Conservation (phyloP, 768 basidiomycete species). For the Pleurotus eryngii region DNA sequence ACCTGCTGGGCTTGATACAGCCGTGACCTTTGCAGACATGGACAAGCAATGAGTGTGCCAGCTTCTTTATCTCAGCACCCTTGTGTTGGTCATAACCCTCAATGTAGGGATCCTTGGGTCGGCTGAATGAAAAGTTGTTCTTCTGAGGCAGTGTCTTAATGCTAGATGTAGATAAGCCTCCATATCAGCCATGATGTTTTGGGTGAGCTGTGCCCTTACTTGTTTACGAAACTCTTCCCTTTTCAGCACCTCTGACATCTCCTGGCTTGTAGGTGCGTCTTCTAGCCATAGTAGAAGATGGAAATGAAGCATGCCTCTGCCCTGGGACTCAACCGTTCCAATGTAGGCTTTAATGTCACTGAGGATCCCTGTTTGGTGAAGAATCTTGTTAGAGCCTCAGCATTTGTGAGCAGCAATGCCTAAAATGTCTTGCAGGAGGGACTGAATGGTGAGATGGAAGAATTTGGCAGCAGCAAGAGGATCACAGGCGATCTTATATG, state of each 20-base stretch:
- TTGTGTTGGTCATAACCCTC: no score
- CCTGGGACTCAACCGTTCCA: conserved; percentile 23
- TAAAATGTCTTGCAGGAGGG: not conserved
- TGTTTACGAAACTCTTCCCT: not conserved
- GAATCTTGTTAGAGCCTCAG: no score
- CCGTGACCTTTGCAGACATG: no score
- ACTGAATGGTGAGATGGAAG: not conserved
- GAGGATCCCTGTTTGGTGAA: not conserved
- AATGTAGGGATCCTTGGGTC: no score
- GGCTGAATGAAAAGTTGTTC: no score
- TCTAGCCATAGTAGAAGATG: conserved; percentile 28
- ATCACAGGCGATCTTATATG: not conserved
- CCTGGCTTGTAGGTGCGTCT: conserved; percentile 8
- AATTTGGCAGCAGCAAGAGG: not conserved
- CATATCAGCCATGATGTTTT: conserved; percentile 10
- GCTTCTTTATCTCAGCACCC: no score
- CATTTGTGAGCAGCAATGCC: not conserved
- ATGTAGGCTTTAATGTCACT: conserved; percentile 12
- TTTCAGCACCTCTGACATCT: not conserved
- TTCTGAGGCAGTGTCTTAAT: no score
- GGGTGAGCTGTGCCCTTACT: no score
- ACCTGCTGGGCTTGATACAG: no score
- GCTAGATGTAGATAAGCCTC: no score
- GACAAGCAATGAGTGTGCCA: no score
- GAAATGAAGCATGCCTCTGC: conserved; percentile 25